These are phyloP conservation scores for Pyrenophora teres DNA, from an alignment of 2,329 filamentous ascomycete species.

Conservation along the genomic window DNA sequence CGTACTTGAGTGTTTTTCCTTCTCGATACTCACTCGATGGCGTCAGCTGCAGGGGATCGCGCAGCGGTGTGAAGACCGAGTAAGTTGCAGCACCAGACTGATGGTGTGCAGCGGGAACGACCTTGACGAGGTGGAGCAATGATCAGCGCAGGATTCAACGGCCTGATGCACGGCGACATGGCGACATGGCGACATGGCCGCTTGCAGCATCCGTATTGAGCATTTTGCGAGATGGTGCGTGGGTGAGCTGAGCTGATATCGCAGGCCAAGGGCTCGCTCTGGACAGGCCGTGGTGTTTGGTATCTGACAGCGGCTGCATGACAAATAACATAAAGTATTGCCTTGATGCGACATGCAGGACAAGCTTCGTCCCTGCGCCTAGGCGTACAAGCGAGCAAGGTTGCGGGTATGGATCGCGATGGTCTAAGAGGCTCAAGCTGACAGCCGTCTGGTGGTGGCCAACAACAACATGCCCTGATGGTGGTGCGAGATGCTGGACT, in stretches of 20 bases:
- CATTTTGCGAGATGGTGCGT: slow-evolving; percentile 1
- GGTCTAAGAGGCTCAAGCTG: slow-evolving; percentile 1
- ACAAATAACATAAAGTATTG: slow-evolving; percentile 10
- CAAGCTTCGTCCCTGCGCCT: slow-evolving; percentile 1
- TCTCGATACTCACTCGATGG: not conserved
- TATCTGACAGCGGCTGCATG: slow-evolving; percentile 10
- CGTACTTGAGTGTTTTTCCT: too few relatives aligned
- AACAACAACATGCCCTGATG: too few relatives aligned
- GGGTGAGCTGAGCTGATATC: not conserved
- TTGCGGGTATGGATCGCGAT: slow-evolving; percentile 11
- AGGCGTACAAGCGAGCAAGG: slow-evolving; percentile 1
- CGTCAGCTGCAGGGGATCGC: slow-evolving; percentile 3
- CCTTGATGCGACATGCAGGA: slow-evolving; percentile 10
- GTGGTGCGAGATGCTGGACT: too few relatives aligned
- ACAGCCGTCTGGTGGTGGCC: not conserved
- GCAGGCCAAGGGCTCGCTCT: not conserved
- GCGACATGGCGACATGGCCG: slow-evolving; percentile 11
- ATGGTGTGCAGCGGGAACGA: slow-evolving; percentile 18
- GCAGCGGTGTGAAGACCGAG: slow-evolving; percentile 12
- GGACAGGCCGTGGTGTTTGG: not conserved
- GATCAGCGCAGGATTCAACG: slow-evolving; percentile 16
- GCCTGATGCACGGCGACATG: slow-evolving; percentile 18
- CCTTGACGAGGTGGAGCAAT: slow-evolving; percentile 10
- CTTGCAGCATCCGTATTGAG: not conserved
- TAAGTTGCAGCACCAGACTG: slow-evolving; percentile 19